Percentiles rank a stretch among this genome's conserved stretches.
Conservation (phyloP, 768 basidiomycete genomes). For the Suillus hirtellus region DNA sequence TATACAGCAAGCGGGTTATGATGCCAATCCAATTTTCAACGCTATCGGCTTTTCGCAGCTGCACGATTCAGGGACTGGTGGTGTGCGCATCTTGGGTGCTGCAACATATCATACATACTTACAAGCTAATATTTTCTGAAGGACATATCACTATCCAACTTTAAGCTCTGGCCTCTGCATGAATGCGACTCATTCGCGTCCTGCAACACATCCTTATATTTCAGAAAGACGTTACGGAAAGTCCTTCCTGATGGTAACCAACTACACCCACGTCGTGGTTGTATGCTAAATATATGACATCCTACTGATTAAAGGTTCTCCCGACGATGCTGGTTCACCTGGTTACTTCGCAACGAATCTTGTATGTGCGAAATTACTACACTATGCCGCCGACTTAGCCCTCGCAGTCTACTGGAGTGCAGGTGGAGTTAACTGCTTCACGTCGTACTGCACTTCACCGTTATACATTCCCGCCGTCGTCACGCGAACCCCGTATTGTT, state of each 20-base stretch:
- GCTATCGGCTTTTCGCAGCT: slow-evolving; percentile 63
- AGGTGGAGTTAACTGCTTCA: slow-evolving; percentile 60
- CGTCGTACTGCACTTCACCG: slow-evolving; percentile 60
- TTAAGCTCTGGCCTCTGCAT: slow-evolving; percentile 59
- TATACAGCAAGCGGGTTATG: slow-evolving; percentile 40
- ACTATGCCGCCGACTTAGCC: background rate
- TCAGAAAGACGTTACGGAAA: slow-evolving; percentile 50
- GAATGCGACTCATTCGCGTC: slow-evolving; percentile 53
- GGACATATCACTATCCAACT: slow-evolving; percentile 53
- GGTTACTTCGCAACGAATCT: slow-evolving; percentile 68
- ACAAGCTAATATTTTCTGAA: slow-evolving; percentile 2
- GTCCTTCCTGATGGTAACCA: slow-evolving; percentile 47
- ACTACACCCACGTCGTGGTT: background rate
- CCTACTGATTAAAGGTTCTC: slow-evolving; percentile 39
- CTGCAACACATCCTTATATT: slow-evolving; percentile 48
- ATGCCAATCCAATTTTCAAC: slow-evolving; percentile 34
- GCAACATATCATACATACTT: background rate
- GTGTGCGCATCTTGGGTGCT: slow-evolving; percentile 37
- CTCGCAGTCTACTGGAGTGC: slow-evolving; percentile 51
- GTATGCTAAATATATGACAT: background rate
- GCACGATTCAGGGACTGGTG: slow-evolving; percentile 56
- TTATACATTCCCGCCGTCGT: slow-evolving; percentile 53
- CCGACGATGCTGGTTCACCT: slow-evolving; percentile 63
- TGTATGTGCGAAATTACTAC: slow-evolving; percentile 27
- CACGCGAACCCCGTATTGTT: slow-evolving; percentile 50